Conservation (phyloP, 225 moss, liverwort and hornwort species). For the Pseudoscleropodium purum region DNA sequence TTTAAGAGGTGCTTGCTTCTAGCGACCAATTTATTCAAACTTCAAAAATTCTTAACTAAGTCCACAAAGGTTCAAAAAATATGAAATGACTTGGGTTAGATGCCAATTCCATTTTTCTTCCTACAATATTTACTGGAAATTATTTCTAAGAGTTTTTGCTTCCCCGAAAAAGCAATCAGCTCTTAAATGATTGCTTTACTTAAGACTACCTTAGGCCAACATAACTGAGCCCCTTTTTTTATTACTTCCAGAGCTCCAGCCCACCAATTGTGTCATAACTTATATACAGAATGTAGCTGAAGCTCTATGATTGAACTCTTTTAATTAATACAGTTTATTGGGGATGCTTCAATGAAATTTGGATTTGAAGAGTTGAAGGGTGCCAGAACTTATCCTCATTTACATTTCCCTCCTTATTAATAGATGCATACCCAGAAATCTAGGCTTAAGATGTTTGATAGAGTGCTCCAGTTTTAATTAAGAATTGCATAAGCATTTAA, state of each 20-base stretch:
- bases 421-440: not conserved
- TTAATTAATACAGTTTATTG: not conserved
- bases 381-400: not conserved
- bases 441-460: not conserved
- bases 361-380: not conserved
- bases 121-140: too few species aligned
- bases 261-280: not conserved
- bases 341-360: not conserved
- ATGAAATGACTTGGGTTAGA: too few species aligned
- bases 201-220: not conserved
- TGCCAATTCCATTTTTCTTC: too few species aligned
- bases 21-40: too few species aligned
- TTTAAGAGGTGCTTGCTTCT: too few species aligned
- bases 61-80: too few species aligned
- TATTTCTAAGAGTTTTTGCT: too few species aligned
- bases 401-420: not conserved
- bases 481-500: not conserved
- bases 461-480: not conserved
- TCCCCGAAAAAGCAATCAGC: too few species aligned
- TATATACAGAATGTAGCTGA: not conserved
- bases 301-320: constrained; percentile 7
- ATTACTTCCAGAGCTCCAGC: not conserved
- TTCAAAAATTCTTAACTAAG: too few species aligned
- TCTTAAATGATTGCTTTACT: not conserved
- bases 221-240: not conserved